Evolutionary conservation across 345 rosid species (phyloP).

Genomic region (Populus pruinosa): DNA sequence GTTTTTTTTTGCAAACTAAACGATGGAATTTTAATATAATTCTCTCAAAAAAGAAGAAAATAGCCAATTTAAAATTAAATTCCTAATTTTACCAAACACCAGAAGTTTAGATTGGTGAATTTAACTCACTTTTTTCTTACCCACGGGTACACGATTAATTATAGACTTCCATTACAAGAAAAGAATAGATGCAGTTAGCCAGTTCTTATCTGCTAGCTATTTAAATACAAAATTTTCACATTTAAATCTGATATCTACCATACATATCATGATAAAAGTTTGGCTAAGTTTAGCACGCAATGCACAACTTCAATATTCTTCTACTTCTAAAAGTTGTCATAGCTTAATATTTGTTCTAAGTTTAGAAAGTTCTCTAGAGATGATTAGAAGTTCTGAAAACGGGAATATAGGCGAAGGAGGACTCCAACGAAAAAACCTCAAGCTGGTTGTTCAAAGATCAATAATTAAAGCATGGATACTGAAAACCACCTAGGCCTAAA

Average conservation of each 20-base stretch:
- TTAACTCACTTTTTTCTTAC: neutral
- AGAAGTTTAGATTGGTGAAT: neutral
- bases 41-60: neutral
- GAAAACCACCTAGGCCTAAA: no score
- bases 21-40: neutral
- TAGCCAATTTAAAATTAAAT: neutral
- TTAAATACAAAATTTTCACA: neutral
- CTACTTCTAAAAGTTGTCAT: no score
- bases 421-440: no score
- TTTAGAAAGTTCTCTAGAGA: no score
- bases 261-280: neutral
- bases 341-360: no score
- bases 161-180: neutral
- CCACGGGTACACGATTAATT: neutral
- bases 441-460: neutral
- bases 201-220: neutral
- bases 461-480: no score
- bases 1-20: neutral
- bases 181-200: neutral
- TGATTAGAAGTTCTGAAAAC: no score
- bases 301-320: neutral
- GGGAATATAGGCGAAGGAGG: no score
- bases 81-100: neutral
- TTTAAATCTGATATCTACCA: neutral
- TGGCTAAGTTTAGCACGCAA: neutral